phyloP scores from a whole-genome alignment of 2,329 filamentous ascomycete genomes.

The Ambrosiella xylebori region DNA sequence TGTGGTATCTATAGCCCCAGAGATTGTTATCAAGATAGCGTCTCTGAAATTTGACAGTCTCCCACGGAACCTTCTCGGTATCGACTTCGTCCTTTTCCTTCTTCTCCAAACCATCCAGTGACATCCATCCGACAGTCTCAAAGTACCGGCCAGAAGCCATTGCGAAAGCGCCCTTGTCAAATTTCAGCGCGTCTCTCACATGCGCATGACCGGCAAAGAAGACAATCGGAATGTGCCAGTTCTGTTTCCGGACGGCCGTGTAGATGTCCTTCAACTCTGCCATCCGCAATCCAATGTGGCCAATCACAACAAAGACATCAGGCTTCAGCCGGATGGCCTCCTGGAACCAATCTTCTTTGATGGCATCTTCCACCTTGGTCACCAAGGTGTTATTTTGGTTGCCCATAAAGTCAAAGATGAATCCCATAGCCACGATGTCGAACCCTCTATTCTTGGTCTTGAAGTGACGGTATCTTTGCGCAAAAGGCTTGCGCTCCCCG shows the following conservation, averaged over 20 bases:
- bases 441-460: slow-evolving; percentile 79
- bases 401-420: slow-evolving; percentile 81
- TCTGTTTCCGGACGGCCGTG: slow-evolving; percentile 56
- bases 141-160: slow-evolving; percentile 82
- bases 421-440: slow-evolving; percentile 74
- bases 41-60: slow-evolving; percentile 45
- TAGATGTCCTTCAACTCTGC: slow-evolving; percentile 63
- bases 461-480: slow-evolving; percentile 72
- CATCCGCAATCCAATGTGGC: slow-evolving; percentile 71
- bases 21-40: slow-evolving; percentile 92
- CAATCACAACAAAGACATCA: slow-evolving; percentile 73
- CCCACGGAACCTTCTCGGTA: slow-evolving; percentile 18
- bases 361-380: slow-evolving; percentile 58
- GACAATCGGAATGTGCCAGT: slow-evolving; percentile 70
- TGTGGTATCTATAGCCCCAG: slow-evolving; percentile 67
- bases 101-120: slow-evolving; percentile 47
- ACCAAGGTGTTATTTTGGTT: slow-evolving; percentile 87
- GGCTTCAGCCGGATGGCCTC: slow-evolving; percentile 68
- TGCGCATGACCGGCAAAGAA: slow-evolving; percentile 88
- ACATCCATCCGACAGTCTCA: slow-evolving; percentile 90
- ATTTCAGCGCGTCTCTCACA: slow-evolving; percentile 67
- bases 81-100: slow-evolving; percentile 16
- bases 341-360: slow-evolving; percentile 80
- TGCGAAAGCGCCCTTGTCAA: slow-evolving; percentile 61
- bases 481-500: slow-evolving; percentile 56